Evolutionary conservation across 2,329 filamentous ascomycete genomes (phyloP).

Genomic region (Alternaria sp.): DNA sequence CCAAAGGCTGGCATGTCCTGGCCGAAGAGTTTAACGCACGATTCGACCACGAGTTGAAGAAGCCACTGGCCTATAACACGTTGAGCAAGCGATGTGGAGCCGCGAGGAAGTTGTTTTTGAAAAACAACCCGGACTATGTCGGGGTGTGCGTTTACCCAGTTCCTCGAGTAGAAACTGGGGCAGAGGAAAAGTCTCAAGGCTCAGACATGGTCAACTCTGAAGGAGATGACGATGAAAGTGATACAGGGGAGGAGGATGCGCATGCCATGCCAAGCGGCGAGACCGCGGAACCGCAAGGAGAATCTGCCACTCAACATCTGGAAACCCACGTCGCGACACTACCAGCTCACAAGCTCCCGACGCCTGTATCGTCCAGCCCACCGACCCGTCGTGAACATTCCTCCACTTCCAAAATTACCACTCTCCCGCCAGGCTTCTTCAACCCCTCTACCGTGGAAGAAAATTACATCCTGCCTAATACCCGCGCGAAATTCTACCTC

Average conservation of each 20-base stretch:
- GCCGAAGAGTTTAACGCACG: conserved; percentile 4
- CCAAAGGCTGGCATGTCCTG: conserved; percentile 1
- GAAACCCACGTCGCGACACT: background rate
- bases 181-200: background rate
- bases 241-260: background rate
- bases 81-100: background rate
- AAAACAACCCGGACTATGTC: background rate
- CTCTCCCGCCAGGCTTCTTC: background rate
- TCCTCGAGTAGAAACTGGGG: background rate
- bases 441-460: background rate
- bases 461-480: background rate
- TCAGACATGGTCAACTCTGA: background rate
- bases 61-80: background rate
- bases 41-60: background rate
- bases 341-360: background rate
- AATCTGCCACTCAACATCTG: background rate
- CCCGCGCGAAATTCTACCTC: conserved; percentile 6
- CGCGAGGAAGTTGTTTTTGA: conserved; percentile 2
- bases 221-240: background rate
- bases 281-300: background rate
- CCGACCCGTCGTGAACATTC: background rate
- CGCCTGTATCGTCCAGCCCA: background rate
- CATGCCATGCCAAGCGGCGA: background rate
- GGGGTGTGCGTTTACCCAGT: background rate
- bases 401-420: no score